Percentiles rank a stretch among this genome's conserved stretches.
Evolutionary conservation across 805 yeast genomes (phyloP).

Genomic region (Ogataea saltuana): DNA sequence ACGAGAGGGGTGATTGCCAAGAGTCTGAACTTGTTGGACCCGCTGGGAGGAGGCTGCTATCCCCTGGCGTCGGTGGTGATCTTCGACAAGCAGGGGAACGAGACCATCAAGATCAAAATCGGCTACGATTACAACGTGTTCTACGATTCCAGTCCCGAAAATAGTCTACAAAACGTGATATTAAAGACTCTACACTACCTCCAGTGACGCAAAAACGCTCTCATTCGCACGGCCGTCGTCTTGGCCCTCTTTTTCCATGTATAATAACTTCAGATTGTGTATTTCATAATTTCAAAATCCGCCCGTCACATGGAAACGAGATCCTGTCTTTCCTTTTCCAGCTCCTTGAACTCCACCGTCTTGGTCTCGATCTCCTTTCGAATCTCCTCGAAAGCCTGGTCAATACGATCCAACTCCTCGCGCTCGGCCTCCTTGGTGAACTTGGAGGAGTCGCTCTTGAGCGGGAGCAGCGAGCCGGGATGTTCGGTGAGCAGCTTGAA

Average conservation of each 20-base stretch:
- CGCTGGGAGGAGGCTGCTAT: constrained; percentile 39
- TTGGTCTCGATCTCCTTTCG: constrained; percentile 27
- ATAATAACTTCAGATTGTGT: constrained; percentile 2
- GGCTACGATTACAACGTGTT: constrained; percentile 30
- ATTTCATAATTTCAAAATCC: too few species aligned
- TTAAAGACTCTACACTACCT: constrained; percentile 18
- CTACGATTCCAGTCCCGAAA: constrained; percentile 16
- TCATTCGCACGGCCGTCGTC: too few species aligned
- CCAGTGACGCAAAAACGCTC: not conserved
- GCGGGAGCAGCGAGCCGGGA: constrained; percentile 58
- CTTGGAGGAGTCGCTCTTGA: constrained; percentile 27
- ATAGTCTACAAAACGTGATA: constrained; percentile 22
- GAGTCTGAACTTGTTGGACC: constrained; percentile 29
- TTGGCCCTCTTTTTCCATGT: not conserved
- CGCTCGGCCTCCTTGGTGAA: constrained; percentile 53
- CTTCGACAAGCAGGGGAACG: constrained; percentile 27
- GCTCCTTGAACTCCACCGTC: constrained; percentile 28
- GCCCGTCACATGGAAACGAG: constrained; percentile 19
- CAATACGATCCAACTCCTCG: constrained; percentile 62
- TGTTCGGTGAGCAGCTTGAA: constrained; percentile 72
- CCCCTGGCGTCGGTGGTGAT: constrained; percentile 34
- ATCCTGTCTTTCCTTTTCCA: constrained; percentile 34
- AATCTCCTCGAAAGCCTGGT: constrained; percentile 36
- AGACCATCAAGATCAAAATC: constrained; percentile 25
- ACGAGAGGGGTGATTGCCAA: constrained; percentile 29